A percentile compares a stretch with the other conserved stretches of the same genome.
phyloP scores from a whole-genome alignment of 495 filamentous ascomycete genomes.

The Daldinia decipiens region DNA sequence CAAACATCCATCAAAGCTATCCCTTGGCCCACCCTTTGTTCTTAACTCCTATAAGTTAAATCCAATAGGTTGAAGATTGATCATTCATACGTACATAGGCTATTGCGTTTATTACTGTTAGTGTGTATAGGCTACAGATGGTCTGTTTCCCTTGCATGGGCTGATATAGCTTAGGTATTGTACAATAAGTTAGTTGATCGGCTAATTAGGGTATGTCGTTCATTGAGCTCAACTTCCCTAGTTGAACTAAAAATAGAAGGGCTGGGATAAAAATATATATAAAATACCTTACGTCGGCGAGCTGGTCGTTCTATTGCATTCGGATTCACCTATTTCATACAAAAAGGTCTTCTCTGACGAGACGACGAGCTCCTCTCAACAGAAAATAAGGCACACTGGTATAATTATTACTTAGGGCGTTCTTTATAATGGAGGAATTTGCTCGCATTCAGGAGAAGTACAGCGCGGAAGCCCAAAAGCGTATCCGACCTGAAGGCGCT shows the following conservation, averaged over 20 bases:
- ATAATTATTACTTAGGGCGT: background rate
- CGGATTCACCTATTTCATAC: background rate
- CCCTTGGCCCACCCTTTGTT: background rate
- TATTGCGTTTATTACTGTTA: background rate
- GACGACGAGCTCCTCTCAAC: background rate
- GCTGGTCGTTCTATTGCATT: background rate
- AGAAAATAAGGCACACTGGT: background rate
- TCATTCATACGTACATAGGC: background rate
- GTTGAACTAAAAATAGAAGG: background rate
- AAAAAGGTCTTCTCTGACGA: background rate
- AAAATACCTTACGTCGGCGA: background rate
- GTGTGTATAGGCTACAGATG: background rate
- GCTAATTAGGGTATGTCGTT: background rate
- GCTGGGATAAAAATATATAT: background rate
- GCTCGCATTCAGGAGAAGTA: slow-evolving; percentile 53
- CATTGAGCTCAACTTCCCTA: background rate
- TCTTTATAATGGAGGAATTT: slow-evolving; percentile 44
- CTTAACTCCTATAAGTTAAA: background rate
- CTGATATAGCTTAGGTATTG: background rate
- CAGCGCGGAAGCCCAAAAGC: slow-evolving; percentile 59
- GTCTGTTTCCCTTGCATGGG: background rate
- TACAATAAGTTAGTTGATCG: background rate
- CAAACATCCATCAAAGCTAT: background rate
- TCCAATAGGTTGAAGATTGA: background rate
- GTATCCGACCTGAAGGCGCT: slow-evolving; percentile 54